Conservation (phyloP, 352 stramenopile genomes). For the Saprolegnia diclina region DNA sequence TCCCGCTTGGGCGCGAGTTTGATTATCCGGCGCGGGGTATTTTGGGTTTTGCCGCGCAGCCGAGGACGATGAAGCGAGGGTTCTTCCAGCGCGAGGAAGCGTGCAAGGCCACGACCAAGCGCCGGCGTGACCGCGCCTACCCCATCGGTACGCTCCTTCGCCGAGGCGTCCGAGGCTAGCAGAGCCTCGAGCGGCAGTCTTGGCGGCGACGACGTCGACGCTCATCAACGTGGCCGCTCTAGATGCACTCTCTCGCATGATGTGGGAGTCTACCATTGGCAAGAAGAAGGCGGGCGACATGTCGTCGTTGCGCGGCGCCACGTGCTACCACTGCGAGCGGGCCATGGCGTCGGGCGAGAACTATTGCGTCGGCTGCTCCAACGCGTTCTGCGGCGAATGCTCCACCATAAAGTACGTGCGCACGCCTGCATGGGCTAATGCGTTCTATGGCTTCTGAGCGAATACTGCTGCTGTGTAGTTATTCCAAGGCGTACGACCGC, state of each 20-base stretch:
- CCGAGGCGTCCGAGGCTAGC: neutral
- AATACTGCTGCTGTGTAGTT: neutral
- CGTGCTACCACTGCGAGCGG: constrained; percentile 21
- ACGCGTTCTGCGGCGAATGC: constrained; percentile 18
- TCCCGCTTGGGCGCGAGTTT: no score
- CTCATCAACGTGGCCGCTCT: neutral
- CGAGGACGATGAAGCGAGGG: constrained; percentile 11
- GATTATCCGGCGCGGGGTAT: neutral
- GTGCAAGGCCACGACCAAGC: constrained; percentile 12
- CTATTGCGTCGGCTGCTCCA: constrained; percentile 2
- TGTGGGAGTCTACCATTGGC: neutral
- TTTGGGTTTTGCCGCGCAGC: neutral
- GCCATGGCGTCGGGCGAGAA: neutral
- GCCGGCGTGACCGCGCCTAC: neutral
- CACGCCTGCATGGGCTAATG: neutral
- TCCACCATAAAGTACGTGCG: constrained; percentile 19
- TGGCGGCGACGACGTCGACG: no score
- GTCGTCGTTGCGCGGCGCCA: no score
- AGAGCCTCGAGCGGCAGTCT: no score
- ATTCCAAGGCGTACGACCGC: constrained; percentile 14
- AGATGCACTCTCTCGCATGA: constrained; percentile 15
- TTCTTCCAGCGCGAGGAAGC: constrained; percentile 5
- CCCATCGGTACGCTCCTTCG: neutral
- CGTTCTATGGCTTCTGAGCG: neutral
- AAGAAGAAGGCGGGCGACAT: no score